Evolutionary conservation across 805 yeast species (phyloP).

Genomic region (Candida peoriensis): DNA sequence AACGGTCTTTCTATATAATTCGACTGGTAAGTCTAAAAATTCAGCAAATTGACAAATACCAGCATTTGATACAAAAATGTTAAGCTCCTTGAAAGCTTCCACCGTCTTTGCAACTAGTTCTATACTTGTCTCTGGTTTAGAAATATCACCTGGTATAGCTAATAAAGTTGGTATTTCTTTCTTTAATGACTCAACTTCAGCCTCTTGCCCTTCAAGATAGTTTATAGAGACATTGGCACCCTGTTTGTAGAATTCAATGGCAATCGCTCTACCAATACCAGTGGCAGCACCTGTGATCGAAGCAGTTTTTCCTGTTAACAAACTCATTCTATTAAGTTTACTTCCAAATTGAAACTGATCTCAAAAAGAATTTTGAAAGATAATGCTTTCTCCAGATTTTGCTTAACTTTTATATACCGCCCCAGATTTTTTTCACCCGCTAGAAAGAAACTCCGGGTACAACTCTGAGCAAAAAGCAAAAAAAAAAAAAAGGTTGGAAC

Average conservation of each 20-base stretch:
- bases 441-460: neutral
- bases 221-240: conserved; percentile 40
- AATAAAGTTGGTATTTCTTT: conserved; percentile 19
- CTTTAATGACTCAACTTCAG: conserved; percentile 13
- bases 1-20: conserved; percentile 30
- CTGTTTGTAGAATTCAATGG: conserved; percentile 34
- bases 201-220: conserved; percentile 22
- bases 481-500: no score
- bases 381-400: no score
- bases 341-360: no score
- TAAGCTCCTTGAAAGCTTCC: conserved; percentile 33
- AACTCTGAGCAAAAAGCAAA: neutral
- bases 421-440: neutral
- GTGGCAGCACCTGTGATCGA: conserved; percentile 42
- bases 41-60: conserved; percentile 39
- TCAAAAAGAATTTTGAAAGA: no score
- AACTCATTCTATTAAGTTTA: conserved; percentile 7
- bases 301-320: conserved; percentile 31
- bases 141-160: conserved; percentile 42
- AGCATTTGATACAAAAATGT: conserved; percentile 41
- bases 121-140: conserved; percentile 32
- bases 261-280: conserved; percentile 42
- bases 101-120: conserved; percentile 29
- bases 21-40: conserved; percentile 37
- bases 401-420: neutral